Evolutionary conservation across 2,329 filamentous ascomycete species (phyloP).

Genomic region (Phyllosticta ampelicida): DNA sequence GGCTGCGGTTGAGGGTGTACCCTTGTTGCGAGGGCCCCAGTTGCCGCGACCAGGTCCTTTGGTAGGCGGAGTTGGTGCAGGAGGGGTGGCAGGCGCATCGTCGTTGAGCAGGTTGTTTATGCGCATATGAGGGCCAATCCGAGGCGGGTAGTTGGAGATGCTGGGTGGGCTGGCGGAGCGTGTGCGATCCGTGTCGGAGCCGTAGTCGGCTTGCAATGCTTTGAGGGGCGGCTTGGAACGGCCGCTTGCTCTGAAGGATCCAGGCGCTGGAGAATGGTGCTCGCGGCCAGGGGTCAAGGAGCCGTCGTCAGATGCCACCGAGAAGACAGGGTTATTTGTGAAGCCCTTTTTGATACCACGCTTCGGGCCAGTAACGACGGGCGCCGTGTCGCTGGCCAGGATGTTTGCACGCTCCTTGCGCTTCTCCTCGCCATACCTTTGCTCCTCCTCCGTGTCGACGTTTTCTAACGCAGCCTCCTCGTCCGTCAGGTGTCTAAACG

Average conservation of each 20-base stretch:
- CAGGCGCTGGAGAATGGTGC: slow-evolving; percentile 27
- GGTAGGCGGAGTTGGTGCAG: slow-evolving; percentile 11
- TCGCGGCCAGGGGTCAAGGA: slow-evolving; percentile 29
- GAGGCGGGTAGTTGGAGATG: slow-evolving; percentile 23
- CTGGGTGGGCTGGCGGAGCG: slow-evolving; percentile 34
- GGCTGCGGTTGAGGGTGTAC: slow-evolving; percentile 11
- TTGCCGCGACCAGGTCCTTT: slow-evolving; percentile 41
- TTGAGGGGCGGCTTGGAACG: slow-evolving; percentile 15
- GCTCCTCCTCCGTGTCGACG: slow-evolving; percentile 59
- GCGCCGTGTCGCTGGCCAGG: slow-evolving; percentile 63
- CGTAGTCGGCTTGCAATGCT: slow-evolving; percentile 26
- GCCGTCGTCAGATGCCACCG: slow-evolving; percentile 29
- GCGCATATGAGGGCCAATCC: slow-evolving; percentile 32
- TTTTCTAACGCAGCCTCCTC: slow-evolving; percentile 62
- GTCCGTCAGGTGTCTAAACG: slow-evolving; percentile 52
- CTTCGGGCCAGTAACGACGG: slow-evolving; percentile 46
- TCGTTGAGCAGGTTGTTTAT: slow-evolving; percentile 40
- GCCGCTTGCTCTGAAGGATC: slow-evolving; percentile 19
- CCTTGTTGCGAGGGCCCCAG: slow-evolving; percentile 32
- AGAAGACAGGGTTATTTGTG: slow-evolving; percentile 33
- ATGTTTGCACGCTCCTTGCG: slow-evolving; percentile 62
- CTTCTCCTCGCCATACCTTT: slow-evolving; percentile 61
- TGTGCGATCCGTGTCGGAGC: slow-evolving; percentile 37
- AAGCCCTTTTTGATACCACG: slow-evolving; percentile 38
- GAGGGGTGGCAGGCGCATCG: slow-evolving; percentile 25